Evolutionary conservation across 306 rosid genomes (phyloP).

Genomic region (Phaseolus lunatus): DNA sequence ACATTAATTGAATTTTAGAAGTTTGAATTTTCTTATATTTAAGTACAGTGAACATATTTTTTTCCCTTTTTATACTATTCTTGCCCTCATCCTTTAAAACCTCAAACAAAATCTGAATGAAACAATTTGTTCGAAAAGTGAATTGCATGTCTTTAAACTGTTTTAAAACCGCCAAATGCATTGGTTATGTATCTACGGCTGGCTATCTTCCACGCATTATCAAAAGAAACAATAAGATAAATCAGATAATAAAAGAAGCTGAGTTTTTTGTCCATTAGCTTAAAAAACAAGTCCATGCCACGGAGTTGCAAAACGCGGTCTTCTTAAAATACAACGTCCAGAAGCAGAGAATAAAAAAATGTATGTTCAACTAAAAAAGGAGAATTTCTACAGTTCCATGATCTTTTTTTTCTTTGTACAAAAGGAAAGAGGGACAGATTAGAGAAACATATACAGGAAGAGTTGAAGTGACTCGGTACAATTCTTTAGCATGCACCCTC

Average conservation of each 20-base stretch:
- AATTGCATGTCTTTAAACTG: not conserved
- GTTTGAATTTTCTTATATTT: too few relatives aligned
- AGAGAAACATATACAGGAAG: slow-evolving; percentile 54
- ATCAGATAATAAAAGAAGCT: not conserved
- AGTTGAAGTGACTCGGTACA: slow-evolving; percentile 44
- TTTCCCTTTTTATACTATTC: too few relatives aligned
- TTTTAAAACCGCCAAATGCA: not conserved
- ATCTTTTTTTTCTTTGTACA: slow-evolving; percentile 58
- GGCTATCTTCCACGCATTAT: not conserved
- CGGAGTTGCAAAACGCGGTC: not conserved
- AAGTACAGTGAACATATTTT: too few relatives aligned
- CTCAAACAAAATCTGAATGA: not conserved
- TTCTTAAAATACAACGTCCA: slow-evolving; percentile 39
- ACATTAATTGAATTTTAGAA: too few relatives aligned
- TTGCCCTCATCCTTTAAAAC: not conserved
- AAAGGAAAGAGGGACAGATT: slow-evolving; percentile 41
- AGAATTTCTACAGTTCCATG: slow-evolving; percentile 49
- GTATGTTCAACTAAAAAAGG: slow-evolving; percentile 1
- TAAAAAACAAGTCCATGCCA: slow-evolving; percentile 18
- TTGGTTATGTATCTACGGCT: not conserved
- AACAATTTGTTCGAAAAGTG: not conserved
- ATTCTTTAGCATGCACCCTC: slow-evolving; percentile 54
- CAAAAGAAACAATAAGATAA: not conserved
- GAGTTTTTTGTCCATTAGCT: not conserved
- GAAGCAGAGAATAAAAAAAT: slow-evolving; percentile 41